Evolutionary conservation across 257 asterid species (phyloP).

Genomic region (Vinca minor): DNA sequence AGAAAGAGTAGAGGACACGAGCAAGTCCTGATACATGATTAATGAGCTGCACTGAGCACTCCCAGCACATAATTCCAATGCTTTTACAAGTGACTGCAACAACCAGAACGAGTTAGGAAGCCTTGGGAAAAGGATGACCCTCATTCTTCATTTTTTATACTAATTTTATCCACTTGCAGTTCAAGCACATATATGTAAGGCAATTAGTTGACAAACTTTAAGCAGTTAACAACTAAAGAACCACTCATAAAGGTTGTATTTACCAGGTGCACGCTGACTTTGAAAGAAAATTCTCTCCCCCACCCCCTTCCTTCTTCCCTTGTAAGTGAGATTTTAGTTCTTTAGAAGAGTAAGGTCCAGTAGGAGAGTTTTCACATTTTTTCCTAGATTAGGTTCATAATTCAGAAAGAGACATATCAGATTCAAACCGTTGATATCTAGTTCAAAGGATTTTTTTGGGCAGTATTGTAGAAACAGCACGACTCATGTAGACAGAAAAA

Average conservation of each 20-base stretch:
- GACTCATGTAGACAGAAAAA: background rate
- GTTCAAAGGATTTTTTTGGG: background rate
- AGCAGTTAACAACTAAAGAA: background rate
- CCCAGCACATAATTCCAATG: constrained; percentile 69
- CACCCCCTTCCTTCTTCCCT: background rate
- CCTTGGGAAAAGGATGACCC: background rate
- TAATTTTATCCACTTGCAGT: background rate
- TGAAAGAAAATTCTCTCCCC: background rate
- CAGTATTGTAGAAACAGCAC: background rate
- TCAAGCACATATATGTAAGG: background rate
- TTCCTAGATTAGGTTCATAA: background rate
- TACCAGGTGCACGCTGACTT: background rate
- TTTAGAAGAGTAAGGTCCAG: background rate
- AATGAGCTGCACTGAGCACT: constrained; percentile 58
- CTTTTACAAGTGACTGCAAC: constrained; percentile 75
- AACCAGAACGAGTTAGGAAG: constrained; percentile 17
- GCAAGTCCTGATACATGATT: constrained; percentile 88
- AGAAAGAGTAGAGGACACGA: constrained; percentile 84
- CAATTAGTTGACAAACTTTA: background rate
- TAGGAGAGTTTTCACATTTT: background rate
- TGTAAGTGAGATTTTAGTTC: background rate
- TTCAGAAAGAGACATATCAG: background rate
- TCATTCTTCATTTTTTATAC: background rate
- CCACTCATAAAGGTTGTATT: background rate
- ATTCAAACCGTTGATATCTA: background rate